Evolutionary conservation across 2,329 filamentous ascomycete species (phyloP).

Genomic region (Alternaria hordeiaustralica): DNA sequence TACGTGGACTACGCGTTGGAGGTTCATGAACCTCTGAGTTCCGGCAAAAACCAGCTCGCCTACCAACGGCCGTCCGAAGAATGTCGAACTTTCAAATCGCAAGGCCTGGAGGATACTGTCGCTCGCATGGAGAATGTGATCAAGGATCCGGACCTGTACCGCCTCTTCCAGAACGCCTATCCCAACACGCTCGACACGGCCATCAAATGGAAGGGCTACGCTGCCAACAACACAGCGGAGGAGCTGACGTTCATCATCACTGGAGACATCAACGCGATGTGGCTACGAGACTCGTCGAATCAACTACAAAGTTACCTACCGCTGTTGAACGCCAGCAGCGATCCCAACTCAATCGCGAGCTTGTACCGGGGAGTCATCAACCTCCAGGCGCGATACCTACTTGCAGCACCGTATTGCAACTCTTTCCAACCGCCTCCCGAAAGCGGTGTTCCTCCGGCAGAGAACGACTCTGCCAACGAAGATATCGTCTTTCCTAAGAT

Average conservation of each 20-base stretch:
- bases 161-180: conserved; percentile 74
- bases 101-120: conserved; percentile 51
- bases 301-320: conserved; percentile 74
- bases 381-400: conserved; percentile 71
- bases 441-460: conserved; percentile 50
- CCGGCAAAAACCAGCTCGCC: conserved; percentile 54
- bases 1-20: conserved; percentile 52
- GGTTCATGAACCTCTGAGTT: conserved; percentile 53
- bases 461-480: conserved; percentile 48
- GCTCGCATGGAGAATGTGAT: conserved; percentile 48
- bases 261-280: conserved; percentile 65
- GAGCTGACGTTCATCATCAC: conserved; percentile 69
- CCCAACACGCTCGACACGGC: conserved; percentile 79
- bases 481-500: conserved; percentile 55
- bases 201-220: conserved; percentile 70
- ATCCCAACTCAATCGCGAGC: conserved; percentile 66
- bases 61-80: conserved; percentile 52
- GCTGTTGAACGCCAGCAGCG: conserved; percentile 62
- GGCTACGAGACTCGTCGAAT: conserved; percentile 65
- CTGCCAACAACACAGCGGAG: conserved; percentile 64
- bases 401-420: conserved; percentile 63
- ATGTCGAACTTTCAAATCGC: conserved; percentile 57
- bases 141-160: conserved; percentile 66
- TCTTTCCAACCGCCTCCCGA: conserved; percentile 60
- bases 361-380: conserved; percentile 76